Evolutionary conservation across 2,329 filamentous ascomycete species (phyloP).

Genomic region (Nothophoma quercina): DNA sequence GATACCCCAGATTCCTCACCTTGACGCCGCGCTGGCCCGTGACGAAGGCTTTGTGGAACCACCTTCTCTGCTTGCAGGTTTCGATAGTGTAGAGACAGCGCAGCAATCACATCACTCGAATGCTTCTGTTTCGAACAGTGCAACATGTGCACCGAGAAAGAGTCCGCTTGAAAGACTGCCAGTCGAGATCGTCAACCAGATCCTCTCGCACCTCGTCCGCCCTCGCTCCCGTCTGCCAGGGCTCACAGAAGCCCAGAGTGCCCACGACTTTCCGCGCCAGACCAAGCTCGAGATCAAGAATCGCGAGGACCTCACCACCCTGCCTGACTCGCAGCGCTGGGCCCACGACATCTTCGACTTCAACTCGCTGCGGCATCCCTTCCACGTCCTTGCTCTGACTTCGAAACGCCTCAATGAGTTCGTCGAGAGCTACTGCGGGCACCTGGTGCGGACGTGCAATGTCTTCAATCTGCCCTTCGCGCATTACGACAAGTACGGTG

Average conservation of each 20-base stretch:
- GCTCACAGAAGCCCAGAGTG: conserved; percentile 38
- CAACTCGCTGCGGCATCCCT: conserved; percentile 32
- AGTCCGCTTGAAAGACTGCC: conserved; percentile 37
- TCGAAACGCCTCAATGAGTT: conserved; percentile 29
- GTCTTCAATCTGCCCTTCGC: conserved; percentile 42
- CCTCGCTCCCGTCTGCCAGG: conserved; percentile 41
- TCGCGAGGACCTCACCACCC: conserved; percentile 28
- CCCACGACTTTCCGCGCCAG: conserved; percentile 24
- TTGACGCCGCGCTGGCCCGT: neutral
- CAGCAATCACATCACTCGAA: no score
- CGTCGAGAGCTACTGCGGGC: conserved; percentile 37
- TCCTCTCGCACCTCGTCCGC: conserved; percentile 38
- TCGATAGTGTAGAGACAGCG: no score
- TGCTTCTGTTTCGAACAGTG: neutral
- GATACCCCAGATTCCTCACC: conserved; percentile 1
- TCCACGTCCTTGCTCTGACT: conserved; percentile 37
- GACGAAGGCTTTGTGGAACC: neutral
- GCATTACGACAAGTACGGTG: conserved; percentile 28
- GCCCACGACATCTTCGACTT: conserved; percentile 40
- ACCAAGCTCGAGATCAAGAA: conserved; percentile 30
- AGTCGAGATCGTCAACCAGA: conserved; percentile 37
- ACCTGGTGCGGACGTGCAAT: conserved; percentile 37
- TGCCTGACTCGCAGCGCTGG: conserved; percentile 36
- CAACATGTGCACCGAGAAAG: neutral
- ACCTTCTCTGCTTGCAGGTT: neutral